phyloP scores from a whole-genome alignment of 2,329 filamentous ascomycete species.

The Penicillium sp. region DNA sequence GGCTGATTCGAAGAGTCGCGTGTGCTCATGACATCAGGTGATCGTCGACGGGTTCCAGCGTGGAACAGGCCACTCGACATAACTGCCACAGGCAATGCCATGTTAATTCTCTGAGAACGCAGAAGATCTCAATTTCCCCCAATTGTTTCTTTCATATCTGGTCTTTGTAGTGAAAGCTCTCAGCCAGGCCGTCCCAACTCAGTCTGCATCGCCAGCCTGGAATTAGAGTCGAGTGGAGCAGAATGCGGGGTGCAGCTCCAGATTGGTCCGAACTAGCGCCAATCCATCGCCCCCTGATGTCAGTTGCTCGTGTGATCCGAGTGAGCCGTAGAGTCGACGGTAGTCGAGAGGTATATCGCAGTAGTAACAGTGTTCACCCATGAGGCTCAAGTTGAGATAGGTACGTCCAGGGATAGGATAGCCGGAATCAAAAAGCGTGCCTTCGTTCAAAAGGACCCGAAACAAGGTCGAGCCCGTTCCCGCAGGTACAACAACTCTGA shows the following conservation, averaged over 20 bases:
- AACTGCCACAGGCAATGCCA: background rate
- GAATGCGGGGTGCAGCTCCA: conserved; percentile 42
- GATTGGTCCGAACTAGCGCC: conserved; percentile 19
- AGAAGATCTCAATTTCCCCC: background rate
- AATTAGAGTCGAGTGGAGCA: conserved; percentile 22
- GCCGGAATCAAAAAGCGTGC: background rate
- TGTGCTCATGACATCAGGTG: conserved; percentile 15
- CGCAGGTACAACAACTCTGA: background rate
- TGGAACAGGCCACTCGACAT: background rate
- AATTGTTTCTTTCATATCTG: background rate
- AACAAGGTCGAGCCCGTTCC: conserved; percentile 1
- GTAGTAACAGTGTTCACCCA: background rate
- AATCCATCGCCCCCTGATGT: conserved; percentile 26
- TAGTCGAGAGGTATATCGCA: background rate
- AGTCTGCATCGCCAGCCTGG: background rate
- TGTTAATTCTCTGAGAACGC: too few species aligned
- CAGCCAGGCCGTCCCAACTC: background rate
- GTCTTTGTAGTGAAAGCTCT: too few species aligned
- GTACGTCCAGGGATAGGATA: background rate
- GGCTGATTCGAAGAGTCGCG: conserved; percentile 3
- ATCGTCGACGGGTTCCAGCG: conserved; percentile 3
- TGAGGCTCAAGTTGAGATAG: conserved; percentile 1
- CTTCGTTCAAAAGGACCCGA: background rate
- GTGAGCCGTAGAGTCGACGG: conserved; percentile 16
- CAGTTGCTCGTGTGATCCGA: conserved; percentile 36